Evolutionary conservation across 164 flowering plant species (phyloP), one percentile per base, ranked within the genome.

Genomic region (Chloranthus sessilifolius): DNA sequence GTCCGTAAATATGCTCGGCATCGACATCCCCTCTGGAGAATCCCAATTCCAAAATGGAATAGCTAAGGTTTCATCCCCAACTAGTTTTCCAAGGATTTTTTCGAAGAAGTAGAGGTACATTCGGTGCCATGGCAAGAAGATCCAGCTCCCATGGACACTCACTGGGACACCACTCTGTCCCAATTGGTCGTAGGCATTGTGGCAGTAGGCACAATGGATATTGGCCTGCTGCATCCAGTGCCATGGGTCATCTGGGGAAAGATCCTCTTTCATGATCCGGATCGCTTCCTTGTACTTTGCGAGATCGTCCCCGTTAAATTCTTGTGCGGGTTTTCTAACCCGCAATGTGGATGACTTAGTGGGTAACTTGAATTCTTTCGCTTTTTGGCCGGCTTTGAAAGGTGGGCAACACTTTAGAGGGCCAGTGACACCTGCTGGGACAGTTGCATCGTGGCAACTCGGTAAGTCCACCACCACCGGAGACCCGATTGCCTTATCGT

Each of bases 81-180:
- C 43, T 38, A 53, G n/a, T 19, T 53, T 53, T 1, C 48, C 58
- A 1, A 53, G 49, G 40, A 53, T 53, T 28, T 40, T 17, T 40
- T 53, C 58, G 15, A 21, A 43, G 58, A 53, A 43, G 49, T 53
- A 53, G 48, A 53, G n/a, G 26, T 41, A 27, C 21, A 12, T 4
- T 1, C 58, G 25, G 39, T 53, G 58, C 58, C 58, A 53, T 5
- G 58, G 58, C 48, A 43, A 17, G 40, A 53, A 53, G 40, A 53
- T 36, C 37, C 47, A 40, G 4, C 46, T 38, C 14, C 4, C 12
- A 27, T 53, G 56, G 19, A 53, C 33, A 24, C 41, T 29, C 11
- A 41, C 19, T 26, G 30, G 10, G 27, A 3, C 5, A 5, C 17
- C 4, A n/a, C n/a, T n/a, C 5, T 19, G 28, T 15, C 23, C 26